A percentile compares a stretch with the other conserved stretches of the same genome.
These are phyloP conservation scores for Sutorius australiensis DNA, from an alignment of 768 basidiomycete species.

Conservation along the genomic window DNA sequence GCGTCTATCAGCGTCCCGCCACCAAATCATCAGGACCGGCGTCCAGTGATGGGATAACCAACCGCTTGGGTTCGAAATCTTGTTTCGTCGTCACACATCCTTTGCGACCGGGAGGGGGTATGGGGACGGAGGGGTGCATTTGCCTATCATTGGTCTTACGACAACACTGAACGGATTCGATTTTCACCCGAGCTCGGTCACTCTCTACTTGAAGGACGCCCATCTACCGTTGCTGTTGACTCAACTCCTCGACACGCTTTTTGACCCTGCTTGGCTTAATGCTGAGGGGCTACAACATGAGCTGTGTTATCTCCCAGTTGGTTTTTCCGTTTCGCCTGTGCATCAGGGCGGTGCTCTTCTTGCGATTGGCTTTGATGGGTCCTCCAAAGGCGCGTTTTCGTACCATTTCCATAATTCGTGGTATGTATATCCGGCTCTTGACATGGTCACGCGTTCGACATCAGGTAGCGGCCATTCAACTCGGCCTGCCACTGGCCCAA, in stretches of 20 bases:
- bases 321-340: conserved; percentile 72
- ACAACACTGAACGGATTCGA: too few species aligned
- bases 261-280: conserved; percentile 94
- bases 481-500: conserved; percentile 86
- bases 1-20: conserved; percentile 60
- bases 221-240: conserved; percentile 71
- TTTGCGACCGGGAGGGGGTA: conserved; percentile 96
- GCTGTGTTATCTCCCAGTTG: conserved; percentile 32
- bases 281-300: conserved; percentile 87
- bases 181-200: conserved; percentile 94
- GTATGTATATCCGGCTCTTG: conserved; percentile 35
- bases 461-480: conserved; percentile 94
- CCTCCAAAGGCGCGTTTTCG: conserved; percentile 89
- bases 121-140: conserved; percentile 96
- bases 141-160: conserved; percentile 95
- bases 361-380: conserved; percentile 82
- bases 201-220: conserved; percentile 80
- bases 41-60: conserved; percentile 13
- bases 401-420: conserved; percentile 96
- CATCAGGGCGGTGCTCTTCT: conserved; percentile 73
- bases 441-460: not conserved
- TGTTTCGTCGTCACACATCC: conserved; percentile 94
- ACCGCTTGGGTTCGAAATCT: conserved; percentile 59
- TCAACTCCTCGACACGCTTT: conserved; percentile 85
- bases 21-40: conserved; percentile 14